Evolutionary conservation across 331 rosid species (phyloP), one percentile per base, ranked within the genome.

Genomic region (Malus hybrid): DNA sequence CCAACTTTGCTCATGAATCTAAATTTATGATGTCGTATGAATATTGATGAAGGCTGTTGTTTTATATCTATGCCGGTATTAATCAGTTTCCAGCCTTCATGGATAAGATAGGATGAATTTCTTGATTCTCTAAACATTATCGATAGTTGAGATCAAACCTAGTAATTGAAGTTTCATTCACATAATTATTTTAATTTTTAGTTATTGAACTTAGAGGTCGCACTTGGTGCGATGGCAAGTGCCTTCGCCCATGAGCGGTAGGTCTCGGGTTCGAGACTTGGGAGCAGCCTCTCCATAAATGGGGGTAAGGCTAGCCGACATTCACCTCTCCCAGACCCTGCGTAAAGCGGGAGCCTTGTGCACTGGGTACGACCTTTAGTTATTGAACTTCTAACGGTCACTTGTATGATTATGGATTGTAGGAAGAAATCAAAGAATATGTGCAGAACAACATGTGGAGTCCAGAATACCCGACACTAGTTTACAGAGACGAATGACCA

Each of bases 361-460:
- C n/a, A n/a, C n/a, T n/a, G n/a, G n/a, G n/a, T n/a, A n/a, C n/a
- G n/a, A n/a, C n/a, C n/a, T 42, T 42, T 42, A 42, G 46, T 42
- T 42, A 3, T 32, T 39, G 19, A 68, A 36, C 34, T 61, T 6
- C 3, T 16, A 24, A 72, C 11, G 44, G 12, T 18, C 54, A 34
- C 36, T 65, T 12, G 34, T 42, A 14, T 60, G 3, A 10, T 48
- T 48, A 27, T 79, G 82, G 65, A 79, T 83, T 87, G 84, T 90
- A 95, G 99, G 97, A 85, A 71, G 87, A 89, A 84, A 79, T 94
- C 52, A 33, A 2, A 63, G 88, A 89, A 50, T 86, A 68, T 76
- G 97, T 95, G 78, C 65, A 81, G 81, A 85, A 85, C 70, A 90
- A 83, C 83, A 95, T 92, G 97, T 95, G 99, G 99, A 82, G 27